Evolutionary conservation across 1,139 yeast genomes (phyloP).

Genomic region (Saccharomyces hybrid): DNA sequence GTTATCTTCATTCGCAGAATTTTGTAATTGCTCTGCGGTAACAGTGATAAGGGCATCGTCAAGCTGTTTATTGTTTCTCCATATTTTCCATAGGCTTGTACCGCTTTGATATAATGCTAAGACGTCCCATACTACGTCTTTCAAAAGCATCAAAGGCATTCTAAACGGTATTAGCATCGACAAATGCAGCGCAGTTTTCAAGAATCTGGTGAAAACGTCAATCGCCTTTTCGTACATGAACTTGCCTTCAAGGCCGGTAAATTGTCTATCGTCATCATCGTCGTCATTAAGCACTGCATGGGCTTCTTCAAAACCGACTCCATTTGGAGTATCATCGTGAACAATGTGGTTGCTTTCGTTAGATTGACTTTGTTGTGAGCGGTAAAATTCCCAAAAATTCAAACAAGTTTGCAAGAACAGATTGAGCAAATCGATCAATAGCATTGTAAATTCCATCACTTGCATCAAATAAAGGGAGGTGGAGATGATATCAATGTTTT

Average conservation of each 20-base stretch:
- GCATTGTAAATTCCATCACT: slow-evolving; percentile 70
- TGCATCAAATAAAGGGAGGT: slow-evolving; percentile 35
- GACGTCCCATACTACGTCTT: slow-evolving; percentile 56
- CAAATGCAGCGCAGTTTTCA: slow-evolving; percentile 43
- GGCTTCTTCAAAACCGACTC: slow-evolving; percentile 11
- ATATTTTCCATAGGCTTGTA: slow-evolving; percentile 45
- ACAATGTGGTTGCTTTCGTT: not conserved
- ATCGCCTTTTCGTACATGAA: slow-evolving; percentile 51
- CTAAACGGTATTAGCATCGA: slow-evolving; percentile 46
- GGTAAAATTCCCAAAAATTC: slow-evolving; percentile 49
- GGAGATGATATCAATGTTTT: slow-evolving; percentile 1
- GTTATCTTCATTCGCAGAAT: slow-evolving; percentile 50
- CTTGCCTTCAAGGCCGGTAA: slow-evolving; percentile 60
- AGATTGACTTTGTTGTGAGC: slow-evolving; percentile 9
- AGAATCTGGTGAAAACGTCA: slow-evolving; percentile 43
- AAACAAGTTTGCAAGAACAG: slow-evolving; percentile 34
- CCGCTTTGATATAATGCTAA: slow-evolving; percentile 44
- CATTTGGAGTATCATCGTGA: not conserved
- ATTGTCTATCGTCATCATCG: slow-evolving; percentile 25
- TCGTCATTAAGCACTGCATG: slow-evolving; percentile 2
- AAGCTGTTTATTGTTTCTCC: slow-evolving; percentile 57
- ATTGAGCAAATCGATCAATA: slow-evolving; percentile 47
- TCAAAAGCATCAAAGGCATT: slow-evolving; percentile 59
- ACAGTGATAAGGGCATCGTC: slow-evolving; percentile 59
- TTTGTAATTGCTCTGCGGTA: slow-evolving; percentile 50